These are phyloP conservation scores for Claviceps sp. DNA, from an alignment of 2,329 filamentous ascomycete genomes.

Conservation along the genomic window DNA sequence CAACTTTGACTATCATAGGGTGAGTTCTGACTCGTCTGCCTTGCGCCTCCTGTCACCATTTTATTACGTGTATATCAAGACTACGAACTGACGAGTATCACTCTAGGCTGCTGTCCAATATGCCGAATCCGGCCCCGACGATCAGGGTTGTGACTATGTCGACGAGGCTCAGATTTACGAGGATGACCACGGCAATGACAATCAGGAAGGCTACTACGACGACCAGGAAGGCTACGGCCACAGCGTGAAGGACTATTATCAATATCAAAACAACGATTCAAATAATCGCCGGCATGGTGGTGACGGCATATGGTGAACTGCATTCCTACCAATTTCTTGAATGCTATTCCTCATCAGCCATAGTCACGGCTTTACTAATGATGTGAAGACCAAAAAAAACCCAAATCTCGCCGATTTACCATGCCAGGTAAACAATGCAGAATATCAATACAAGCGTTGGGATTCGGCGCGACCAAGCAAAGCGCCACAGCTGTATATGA, in stretches of 20 bases:
- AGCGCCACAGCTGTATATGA: conserved; percentile 10
- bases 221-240: conserved; percentile 25
- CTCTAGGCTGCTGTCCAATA: conserved; percentile 31
- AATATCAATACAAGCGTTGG: conserved; percentile 3
- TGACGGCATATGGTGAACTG: conserved; percentile 30
- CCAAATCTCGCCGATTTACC: background rate
- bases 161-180: conserved; percentile 41
- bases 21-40: conserved; percentile 18
- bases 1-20: conserved; percentile 40
- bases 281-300: conserved; percentile 22
- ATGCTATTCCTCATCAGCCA: conserved; percentile 3
- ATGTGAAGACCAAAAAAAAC: conserved; percentile 7
- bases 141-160: conserved; percentile 32
- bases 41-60: background rate
- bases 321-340: background rate
- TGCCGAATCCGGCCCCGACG: conserved; percentile 28
- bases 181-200: conserved; percentile 33
- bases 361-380: conserved; percentile 1
- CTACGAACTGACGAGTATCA: background rate
- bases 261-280: conserved; percentile 21
- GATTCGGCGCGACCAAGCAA: background rate
- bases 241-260: conserved; percentile 27
- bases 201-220: conserved; percentile 24
- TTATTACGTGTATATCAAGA: conserved; percentile 1
- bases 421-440: conserved; percentile 4